Percentiles rank a stretch among this genome's conserved stretches.
These are phyloP conservation scores for Ottelia alismoides DNA, from an alignment of 106 monocot genomes.

Conservation along the genomic window DNA sequence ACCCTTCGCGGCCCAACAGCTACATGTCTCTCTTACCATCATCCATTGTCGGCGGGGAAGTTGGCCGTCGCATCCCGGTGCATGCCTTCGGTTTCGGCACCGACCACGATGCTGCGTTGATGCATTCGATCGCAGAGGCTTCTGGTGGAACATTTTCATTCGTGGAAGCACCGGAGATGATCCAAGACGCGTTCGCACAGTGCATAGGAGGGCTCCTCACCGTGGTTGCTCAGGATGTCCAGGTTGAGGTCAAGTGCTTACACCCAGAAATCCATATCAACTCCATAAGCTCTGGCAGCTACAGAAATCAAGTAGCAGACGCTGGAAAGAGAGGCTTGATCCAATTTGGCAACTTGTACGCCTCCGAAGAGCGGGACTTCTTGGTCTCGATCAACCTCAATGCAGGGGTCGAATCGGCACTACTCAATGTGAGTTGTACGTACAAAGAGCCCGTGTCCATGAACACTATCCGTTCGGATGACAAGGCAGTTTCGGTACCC, in stretches of 20 bases:
- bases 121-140: too few species aligned
- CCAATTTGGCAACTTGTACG: constrained; percentile 64
- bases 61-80: too few species aligned
- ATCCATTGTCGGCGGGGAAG: too few species aligned
- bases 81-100: too few species aligned
- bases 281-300: constrained; percentile 61
- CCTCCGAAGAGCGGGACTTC: constrained; percentile 84
- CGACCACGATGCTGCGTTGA: too few species aligned
- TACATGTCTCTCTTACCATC: too few species aligned
- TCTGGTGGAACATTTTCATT: too few species aligned
- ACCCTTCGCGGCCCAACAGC: too few species aligned
- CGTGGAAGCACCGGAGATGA: too few species aligned
- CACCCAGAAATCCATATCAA: constrained; percentile 25
- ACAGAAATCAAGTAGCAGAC: constrained; percentile 23
- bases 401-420: too few species aligned
- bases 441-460: constrained; percentile 39
- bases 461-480: constrained; percentile 19
- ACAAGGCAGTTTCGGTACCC: not conserved
- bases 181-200: too few species aligned
- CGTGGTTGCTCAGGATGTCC: constrained; percentile 67
- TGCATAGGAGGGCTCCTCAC: constrained; percentile 93
- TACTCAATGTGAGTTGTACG: too few species aligned
- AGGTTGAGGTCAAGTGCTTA: constrained; percentile 33
- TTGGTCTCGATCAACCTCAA: constrained; percentile 45
- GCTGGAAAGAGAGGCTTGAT: constrained; percentile 41